These are phyloP conservation scores for Coemansia sp. DNA, from an alignment of 192 early-diverging fungal species.

Conservation along the genomic window DNA sequence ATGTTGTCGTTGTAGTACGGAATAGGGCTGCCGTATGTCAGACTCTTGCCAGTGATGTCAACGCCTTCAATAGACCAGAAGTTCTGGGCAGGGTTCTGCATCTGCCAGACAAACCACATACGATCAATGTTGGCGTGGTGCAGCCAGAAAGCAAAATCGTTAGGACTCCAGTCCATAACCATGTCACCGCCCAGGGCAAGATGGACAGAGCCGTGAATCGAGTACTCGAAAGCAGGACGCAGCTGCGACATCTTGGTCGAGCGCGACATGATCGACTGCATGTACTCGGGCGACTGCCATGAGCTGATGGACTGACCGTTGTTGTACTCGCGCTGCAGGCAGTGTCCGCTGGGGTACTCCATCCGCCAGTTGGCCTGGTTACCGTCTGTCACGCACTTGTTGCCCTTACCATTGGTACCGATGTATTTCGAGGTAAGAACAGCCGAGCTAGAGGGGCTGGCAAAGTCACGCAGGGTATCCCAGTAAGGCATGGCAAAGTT, in stretches of 20 bases:
- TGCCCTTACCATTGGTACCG: conserved; percentile 44
- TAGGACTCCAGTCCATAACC: conserved; percentile 47
- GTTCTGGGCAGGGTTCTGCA: conserved; percentile 41
- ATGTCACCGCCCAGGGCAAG: conserved; percentile 54
- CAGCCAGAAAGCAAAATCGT: conserved; percentile 57
- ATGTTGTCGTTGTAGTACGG: conserved; percentile 36
- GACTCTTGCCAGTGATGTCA: conserved; percentile 18
- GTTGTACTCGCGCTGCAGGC: conserved; percentile 52
- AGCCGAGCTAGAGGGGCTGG: conserved; percentile 37
- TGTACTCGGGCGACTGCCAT: conserved; percentile 50
- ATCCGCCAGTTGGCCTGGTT: conserved; percentile 21
- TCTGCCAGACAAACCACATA: conserved; percentile 57
- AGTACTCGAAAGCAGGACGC: conserved; percentile 48
- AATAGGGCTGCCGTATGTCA: conserved; percentile 14
- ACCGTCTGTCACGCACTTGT: conserved; percentile 38
- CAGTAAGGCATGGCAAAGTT: conserved; percentile 54
- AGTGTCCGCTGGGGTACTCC: conserved; percentile 40
- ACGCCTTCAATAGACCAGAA: conserved; percentile 37
- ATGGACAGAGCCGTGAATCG: conserved; percentile 48
- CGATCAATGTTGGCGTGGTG: conserved; percentile 58
- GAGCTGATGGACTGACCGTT: conserved; percentile 38
- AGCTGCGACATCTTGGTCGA: conserved; percentile 43
- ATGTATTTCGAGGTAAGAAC: conserved; percentile 36
- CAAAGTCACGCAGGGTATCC: conserved; percentile 54
- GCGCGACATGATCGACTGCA: conserved; percentile 44